These are phyloP conservation scores for Aspergillus olivimuriae DNA, from an alignment of 495 filamentous ascomycete genomes.

Conservation along the genomic window DNA sequence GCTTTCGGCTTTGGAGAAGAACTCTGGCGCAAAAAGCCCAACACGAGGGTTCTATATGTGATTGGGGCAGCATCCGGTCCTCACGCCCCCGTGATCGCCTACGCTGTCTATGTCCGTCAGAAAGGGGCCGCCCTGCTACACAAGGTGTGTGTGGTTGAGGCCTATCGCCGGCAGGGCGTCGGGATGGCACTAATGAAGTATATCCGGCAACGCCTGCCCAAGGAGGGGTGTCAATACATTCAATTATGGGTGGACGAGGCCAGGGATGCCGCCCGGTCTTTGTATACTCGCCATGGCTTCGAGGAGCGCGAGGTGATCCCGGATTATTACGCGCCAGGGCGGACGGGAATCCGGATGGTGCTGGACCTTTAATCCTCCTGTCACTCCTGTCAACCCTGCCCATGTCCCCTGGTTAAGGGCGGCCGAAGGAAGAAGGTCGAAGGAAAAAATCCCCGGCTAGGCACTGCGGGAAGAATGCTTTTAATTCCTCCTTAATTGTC, in stretches of 20 bases:
- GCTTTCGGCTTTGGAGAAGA: conserved; percentile 47
- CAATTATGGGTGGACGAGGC: conserved; percentile 57
- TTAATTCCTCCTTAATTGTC: conserved; percentile 6
- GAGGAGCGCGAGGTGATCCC: conserved; percentile 43
- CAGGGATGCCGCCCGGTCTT: conserved; percentile 39
- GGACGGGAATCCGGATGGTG: conserved; percentile 51
- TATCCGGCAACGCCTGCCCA: conserved; percentile 40
- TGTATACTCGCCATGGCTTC: conserved; percentile 49
- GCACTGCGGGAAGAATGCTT: conserved; percentile 1
- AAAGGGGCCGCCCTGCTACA: conserved; percentile 49
- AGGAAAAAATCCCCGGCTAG: neutral
- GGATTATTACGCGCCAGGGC: conserved; percentile 53
- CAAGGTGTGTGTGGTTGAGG: conserved; percentile 51
- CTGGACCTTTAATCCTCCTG: conserved; percentile 30
- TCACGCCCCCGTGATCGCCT: conserved; percentile 34
- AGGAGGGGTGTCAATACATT: conserved; percentile 48
- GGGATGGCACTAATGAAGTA: conserved; percentile 44
- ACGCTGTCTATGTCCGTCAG: conserved; percentile 49
- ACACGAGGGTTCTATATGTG: conserved; percentile 46
- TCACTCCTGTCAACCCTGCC: conserved; percentile 12
- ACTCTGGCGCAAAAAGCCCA: conserved; percentile 47
- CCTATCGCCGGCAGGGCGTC: conserved; percentile 47
- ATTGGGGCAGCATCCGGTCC: conserved; percentile 16
- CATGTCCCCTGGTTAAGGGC: too few species aligned
- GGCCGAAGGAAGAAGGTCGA: too few species aligned